Evolutionary conservation across 306 rosid species (phyloP).

Genomic region (Astragalus membranaceus): DNA sequence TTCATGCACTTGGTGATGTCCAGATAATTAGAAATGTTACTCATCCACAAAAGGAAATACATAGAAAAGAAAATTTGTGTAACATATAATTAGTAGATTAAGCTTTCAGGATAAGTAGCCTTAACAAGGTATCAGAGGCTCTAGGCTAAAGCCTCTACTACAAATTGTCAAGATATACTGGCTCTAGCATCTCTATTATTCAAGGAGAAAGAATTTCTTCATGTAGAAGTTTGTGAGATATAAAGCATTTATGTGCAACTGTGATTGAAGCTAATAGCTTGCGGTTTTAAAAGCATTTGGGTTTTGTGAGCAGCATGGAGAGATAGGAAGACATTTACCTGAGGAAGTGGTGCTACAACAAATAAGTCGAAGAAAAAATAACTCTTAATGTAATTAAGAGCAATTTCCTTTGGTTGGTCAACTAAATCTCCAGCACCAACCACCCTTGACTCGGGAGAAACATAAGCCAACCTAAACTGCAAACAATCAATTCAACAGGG

Average conservation of each 20-base stretch:
- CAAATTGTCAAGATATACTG: not conserved
- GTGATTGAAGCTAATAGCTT: not conserved
- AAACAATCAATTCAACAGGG: constrained; percentile 14
- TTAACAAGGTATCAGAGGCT: not conserved
- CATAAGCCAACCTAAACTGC: constrained; percentile 91
- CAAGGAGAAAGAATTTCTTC: not conserved
- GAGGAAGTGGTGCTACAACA: constrained; percentile 5
- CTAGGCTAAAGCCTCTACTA: not conserved
- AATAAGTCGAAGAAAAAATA: too few relatives aligned
- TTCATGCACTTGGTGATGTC: not conserved
- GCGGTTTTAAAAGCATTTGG: not conserved
- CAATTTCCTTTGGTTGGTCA: too few relatives aligned
- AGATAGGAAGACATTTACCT: constrained; percentile 33
- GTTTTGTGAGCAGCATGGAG: not conserved
- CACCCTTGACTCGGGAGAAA: constrained; percentile 57
- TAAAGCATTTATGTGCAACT: not conserved
- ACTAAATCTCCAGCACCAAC: too few relatives aligned
- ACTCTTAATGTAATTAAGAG: too few relatives aligned
- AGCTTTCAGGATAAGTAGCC: not conserved
- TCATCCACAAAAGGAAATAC: too few relatives aligned
- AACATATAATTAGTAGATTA: not conserved
- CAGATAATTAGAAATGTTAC: not conserved
- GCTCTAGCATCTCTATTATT: too few relatives aligned
- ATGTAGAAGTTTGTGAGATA: not conserved
- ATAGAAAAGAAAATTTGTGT: not conserved